Percentiles rank a stretch among this genome's conserved stretches.
Evolutionary conservation across 768 basidiomycete genomes (phyloP).

Genomic region (Pleurotus djamor): DNA sequence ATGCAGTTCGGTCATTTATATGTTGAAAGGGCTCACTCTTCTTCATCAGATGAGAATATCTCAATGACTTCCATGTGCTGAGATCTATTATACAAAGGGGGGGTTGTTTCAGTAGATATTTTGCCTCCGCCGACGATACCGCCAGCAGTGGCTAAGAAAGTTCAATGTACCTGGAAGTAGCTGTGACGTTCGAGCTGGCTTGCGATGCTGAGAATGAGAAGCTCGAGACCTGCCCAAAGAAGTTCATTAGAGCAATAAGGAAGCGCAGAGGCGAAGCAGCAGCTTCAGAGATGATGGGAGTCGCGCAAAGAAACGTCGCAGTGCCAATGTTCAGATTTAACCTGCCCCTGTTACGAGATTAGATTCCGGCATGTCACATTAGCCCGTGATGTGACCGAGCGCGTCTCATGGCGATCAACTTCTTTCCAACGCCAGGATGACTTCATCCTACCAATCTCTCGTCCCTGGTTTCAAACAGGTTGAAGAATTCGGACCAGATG

Average conservation of each 20-base stretch:
- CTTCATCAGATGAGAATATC: slow-evolving; percentile 1
- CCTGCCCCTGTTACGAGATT: neutral
- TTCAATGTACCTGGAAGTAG: too few relatives aligned
- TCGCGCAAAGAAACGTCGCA: neutral
- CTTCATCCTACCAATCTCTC: slow-evolving; percentile 17
- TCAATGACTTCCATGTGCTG: neutral
- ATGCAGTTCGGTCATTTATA: too few relatives aligned
- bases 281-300: neutral
- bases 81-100: neutral
- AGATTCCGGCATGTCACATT: neutral
- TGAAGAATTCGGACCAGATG: slow-evolving; percentile 63
- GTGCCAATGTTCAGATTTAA: slow-evolving; percentile 2
- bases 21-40: neutral
- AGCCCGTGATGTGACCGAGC: slow-evolving; percentile 19
- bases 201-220: too few relatives aligned
- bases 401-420: neutral
- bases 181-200: too few relatives aligned
- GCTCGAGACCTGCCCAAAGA: neutral
- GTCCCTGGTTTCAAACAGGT: slow-evolving; percentile 67
- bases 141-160: too few relatives aligned
- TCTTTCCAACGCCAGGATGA: neutral
- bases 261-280: neutral
- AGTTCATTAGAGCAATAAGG: neutral
- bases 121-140: too few relatives aligned
- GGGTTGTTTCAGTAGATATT: neutral